Conservation (phyloP, 1,139 yeast species). For the Blastobotrys capitulatus region DNA sequence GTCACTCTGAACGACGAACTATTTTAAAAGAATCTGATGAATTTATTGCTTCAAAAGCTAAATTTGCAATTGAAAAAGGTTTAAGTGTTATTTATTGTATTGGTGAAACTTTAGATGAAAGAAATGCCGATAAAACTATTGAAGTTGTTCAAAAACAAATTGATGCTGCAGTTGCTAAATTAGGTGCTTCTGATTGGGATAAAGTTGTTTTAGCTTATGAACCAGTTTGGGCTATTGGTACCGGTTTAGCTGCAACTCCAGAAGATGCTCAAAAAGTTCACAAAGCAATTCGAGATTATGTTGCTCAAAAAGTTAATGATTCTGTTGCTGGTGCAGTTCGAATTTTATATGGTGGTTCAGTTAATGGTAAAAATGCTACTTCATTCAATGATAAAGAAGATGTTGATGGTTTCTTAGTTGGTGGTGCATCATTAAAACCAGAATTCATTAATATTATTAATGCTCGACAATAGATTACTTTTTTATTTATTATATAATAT, state of each 20-base stretch:
- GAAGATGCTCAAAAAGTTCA: slow-evolving; percentile 93
- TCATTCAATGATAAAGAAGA: slow-evolving; percentile 89
- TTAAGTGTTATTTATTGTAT: slow-evolving; percentile 89
- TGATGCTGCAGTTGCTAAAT: slow-evolving; percentile 77
- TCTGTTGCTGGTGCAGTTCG: slow-evolving; percentile 72
- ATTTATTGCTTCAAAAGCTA: slow-evolving; percentile 89
- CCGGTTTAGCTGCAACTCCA: slow-evolving; percentile 98
- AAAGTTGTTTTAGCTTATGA: slow-evolving; percentile 95
- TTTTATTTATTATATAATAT: background rate
- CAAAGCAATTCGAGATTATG: slow-evolving; percentile 77
- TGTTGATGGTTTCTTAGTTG: slow-evolving; percentile 98
- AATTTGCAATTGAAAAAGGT: slow-evolving; percentile 86
- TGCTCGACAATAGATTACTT: slow-evolving; percentile 61
- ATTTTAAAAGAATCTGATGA: slow-evolving; percentile 87
- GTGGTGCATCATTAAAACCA: slow-evolving; percentile 99
- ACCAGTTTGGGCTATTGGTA: slow-evolving; percentile 99
- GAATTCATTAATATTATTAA: slow-evolving; percentile 94
- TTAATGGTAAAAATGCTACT: slow-evolving; percentile 88
- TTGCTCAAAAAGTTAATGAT: slow-evolving; percentile 69
- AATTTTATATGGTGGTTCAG: slow-evolving; percentile 98
- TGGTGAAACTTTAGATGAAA: slow-evolving; percentile 96
- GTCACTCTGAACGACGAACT: slow-evolving; percentile 99
- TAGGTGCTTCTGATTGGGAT: slow-evolving; percentile 71
- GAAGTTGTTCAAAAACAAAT: slow-evolving; percentile 86
- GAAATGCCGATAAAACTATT: slow-evolving; percentile 81